Conservation (phyloP, 495 filamentous ascomycete species). For the Pseudevernia furfuracea region DNA sequence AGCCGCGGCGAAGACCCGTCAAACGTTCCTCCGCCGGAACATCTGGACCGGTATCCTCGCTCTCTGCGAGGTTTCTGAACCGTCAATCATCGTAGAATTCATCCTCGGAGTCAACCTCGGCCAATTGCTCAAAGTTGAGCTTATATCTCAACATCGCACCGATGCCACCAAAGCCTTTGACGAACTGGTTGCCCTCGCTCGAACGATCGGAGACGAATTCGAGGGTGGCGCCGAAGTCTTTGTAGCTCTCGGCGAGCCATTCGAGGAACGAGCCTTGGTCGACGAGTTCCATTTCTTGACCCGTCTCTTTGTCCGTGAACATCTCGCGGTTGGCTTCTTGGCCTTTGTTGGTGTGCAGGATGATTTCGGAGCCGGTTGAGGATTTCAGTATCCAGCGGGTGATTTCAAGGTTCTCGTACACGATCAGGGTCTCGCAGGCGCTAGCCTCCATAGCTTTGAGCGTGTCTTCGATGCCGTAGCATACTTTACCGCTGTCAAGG, state of each 20-base stretch:
- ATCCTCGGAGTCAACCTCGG: conserved; percentile 91
- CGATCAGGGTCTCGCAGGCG: conserved; percentile 87
- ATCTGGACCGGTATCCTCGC: conserved; percentile 81
- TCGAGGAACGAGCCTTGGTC: conserved; percentile 87
- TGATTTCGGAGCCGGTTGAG: conserved; percentile 57
- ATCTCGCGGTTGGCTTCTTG: conserved; percentile 73
- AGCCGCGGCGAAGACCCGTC: conserved; percentile 47
- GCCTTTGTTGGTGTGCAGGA: conserved; percentile 80
- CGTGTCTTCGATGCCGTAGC: conserved; percentile 96
- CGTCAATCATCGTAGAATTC: conserved; percentile 99
- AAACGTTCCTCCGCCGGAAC: conserved; percentile 52
- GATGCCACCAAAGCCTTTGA: conserved; percentile 98
- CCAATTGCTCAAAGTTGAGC: conserved; percentile 98
- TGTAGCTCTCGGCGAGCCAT: conserved; percentile 97
- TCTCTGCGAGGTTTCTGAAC: conserved; percentile 75
- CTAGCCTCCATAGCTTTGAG: conserved; percentile 95
- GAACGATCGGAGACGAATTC: conserved; percentile 97
- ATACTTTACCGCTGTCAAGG: conserved; percentile 89
- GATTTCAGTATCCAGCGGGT: conserved; percentile 84
- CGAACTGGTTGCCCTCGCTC: conserved; percentile 97
- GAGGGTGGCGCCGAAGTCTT: conserved; percentile 90
- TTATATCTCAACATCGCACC: conserved; percentile 97
- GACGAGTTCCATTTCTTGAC: conserved; percentile 90
- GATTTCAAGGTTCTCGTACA: conserved; percentile 95
- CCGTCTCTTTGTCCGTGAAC: conserved; percentile 91